phyloP scores from a whole-genome alignment of 1,139 yeast genomes.

The Pichia sp. region DNA sequence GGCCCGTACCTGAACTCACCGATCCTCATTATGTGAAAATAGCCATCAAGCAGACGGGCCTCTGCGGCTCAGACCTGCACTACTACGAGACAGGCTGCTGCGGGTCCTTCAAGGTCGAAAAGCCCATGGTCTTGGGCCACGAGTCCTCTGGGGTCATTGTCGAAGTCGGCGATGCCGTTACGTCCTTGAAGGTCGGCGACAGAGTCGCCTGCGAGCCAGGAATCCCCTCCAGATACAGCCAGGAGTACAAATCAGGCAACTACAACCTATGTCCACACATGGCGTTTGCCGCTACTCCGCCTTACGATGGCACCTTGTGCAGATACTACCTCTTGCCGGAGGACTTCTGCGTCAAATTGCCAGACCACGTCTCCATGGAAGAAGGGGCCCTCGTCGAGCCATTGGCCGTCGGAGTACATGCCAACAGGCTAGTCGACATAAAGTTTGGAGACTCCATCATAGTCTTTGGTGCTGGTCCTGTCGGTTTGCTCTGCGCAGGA shows the following conservation, averaged over 20 bases:
- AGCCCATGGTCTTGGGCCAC: conserved; percentile 32
- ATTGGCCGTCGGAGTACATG: conserved; percentile 80
- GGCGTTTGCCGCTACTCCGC: conserved; percentile 88
- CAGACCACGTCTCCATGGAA: conserved; percentile 71
- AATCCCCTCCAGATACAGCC: conserved; percentile 70
- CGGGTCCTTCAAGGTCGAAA: conserved; percentile 63
- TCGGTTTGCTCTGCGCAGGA: conserved; percentile 75
- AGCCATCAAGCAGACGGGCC: conserved; percentile 73
- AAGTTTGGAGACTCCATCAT: conserved; percentile 70
- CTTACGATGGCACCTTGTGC: conserved; percentile 70
- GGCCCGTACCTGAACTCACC: conserved; percentile 57
- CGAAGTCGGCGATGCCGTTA: conserved; percentile 61
- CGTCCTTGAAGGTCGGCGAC: conserved; percentile 64
- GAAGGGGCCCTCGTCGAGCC: conserved; percentile 92
- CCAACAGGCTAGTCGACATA: conserved; percentile 63
- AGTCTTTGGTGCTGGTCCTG: conserved; percentile 92
- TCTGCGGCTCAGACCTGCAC: conserved; percentile 86
- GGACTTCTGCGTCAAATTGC: conserved; percentile 76
- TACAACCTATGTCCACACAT: conserved; percentile 80
- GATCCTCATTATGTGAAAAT: conserved; percentile 70
- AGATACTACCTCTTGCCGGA: conserved; percentile 74
- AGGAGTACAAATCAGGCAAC: conserved; percentile 68
- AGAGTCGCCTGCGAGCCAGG: conserved; percentile 81
- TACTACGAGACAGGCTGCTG: conserved; percentile 76
- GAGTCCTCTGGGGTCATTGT: conserved; percentile 60